phyloP scores from a whole-genome alignment of 2,329 filamentous ascomycete genomes.

The Penicillium crustosum region DNA sequence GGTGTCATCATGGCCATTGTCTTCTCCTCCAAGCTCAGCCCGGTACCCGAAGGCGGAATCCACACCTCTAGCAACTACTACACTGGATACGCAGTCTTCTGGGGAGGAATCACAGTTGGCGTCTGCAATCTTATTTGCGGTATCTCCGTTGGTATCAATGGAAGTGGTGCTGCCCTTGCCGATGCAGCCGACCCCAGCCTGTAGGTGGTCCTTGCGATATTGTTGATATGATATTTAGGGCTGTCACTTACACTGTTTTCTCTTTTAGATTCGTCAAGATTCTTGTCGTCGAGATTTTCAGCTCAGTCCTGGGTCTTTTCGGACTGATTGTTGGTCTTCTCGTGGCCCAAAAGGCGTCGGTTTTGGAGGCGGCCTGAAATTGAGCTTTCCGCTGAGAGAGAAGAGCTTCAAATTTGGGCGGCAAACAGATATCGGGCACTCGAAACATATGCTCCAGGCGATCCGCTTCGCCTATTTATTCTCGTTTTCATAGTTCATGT shows the following conservation, averaged over 20 bases:
- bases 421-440: constrained; percentile 13
- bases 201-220: constrained; percentile 54
- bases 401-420: constrained; percentile 19
- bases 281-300: constrained; percentile 98
- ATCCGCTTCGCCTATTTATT: constrained; percentile 20
- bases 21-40: constrained; percentile 82
- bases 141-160: constrained; percentile 96
- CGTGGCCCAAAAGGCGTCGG: constrained; percentile 76
- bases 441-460: constrained; percentile 14
- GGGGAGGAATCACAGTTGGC: constrained; percentile 91
- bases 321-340: constrained; percentile 93
- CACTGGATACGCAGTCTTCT: constrained; percentile 93
- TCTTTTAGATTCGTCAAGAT: constrained; percentile 87
- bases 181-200: constrained; percentile 90
- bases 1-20: constrained; percentile 99
- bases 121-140: constrained; percentile 95
- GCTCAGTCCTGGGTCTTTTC: constrained; percentile 92
- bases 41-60: constrained; percentile 62
- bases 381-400: constrained; percentile 1
- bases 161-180: constrained; percentile 90
- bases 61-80: constrained; percentile 82
- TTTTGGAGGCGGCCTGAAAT: constrained; percentile 55
- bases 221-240: neutral
- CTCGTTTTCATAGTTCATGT: constrained; percentile 23
- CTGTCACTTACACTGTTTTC: constrained; percentile 2